Conservation (phyloP, 805 yeast species). For the Yamadazyma tumulicola region DNA sequence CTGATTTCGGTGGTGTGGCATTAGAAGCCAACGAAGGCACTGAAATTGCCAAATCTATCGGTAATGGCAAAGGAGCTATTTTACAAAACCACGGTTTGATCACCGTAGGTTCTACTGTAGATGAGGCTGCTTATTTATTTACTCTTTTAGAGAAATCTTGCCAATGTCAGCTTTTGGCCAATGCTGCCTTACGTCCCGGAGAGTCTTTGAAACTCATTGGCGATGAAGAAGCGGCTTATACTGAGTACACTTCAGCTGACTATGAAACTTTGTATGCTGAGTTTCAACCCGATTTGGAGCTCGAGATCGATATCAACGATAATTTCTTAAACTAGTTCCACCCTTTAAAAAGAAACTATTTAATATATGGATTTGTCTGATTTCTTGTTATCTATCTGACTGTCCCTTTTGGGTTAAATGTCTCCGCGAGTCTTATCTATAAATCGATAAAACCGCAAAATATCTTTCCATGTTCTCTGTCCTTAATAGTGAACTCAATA, state of each 20-base stretch:
- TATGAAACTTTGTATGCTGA: slow-evolving; percentile 65
- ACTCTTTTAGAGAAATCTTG: slow-evolving; percentile 30
- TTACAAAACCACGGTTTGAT: slow-evolving; percentile 33
- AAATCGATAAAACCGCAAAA: too few relatives aligned
- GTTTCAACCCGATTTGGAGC: slow-evolving; percentile 64
- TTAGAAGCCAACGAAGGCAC: slow-evolving; percentile 27
- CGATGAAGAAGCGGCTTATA: slow-evolving; percentile 65
- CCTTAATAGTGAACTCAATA: neutral
- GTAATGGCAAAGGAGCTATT: slow-evolving; percentile 28
- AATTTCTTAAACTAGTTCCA: slow-evolving; percentile 6
- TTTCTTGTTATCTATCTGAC: too few relatives aligned
- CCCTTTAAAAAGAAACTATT: too few relatives aligned
- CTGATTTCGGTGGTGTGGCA: slow-evolving; percentile 77
- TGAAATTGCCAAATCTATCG: slow-evolving; percentile 26
- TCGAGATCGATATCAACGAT: slow-evolving; percentile 10
- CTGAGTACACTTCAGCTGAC: slow-evolving; percentile 56
- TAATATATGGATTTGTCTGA: too few relatives aligned
- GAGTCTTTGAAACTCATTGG: slow-evolving; percentile 42
- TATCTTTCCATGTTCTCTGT: slow-evolving; percentile 2
- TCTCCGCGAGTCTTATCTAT: too few relatives aligned
- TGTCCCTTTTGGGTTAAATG: too few relatives aligned
- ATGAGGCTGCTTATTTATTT: slow-evolving; percentile 35
- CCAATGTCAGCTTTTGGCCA: slow-evolving; percentile 27
- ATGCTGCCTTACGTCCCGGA: slow-evolving; percentile 37
- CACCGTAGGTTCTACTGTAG: slow-evolving; percentile 33